Evolutionary conservation across 768 basidiomycete species (phyloP), one percentile per base, ranked within the genome.

Genomic region (Omphalotus guepiniiformis): DNA sequence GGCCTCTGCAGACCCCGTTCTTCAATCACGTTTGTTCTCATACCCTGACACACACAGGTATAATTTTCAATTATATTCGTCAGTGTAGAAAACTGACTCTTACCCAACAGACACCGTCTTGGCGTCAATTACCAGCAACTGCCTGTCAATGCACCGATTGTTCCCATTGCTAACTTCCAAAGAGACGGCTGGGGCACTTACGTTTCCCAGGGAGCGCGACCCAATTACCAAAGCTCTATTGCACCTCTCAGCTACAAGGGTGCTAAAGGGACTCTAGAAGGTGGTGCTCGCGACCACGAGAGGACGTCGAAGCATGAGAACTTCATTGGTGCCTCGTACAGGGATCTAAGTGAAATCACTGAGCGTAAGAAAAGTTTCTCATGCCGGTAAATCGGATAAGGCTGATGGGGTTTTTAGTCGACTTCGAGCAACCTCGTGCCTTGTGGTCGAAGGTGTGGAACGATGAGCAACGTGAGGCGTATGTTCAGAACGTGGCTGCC

Each of bases 1-100:
- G 72, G 79, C 92, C 32, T 85, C 88, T 3, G 80, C 84, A 18
- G 94, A 98, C 67, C 94, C 94, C 19, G 89, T 97, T 56, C 76
- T 97, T 54, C 93, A 97, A 63, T 87, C 88, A 18, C 89, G 94
- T 46, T 79, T 96, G 39, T 97, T 96, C 82, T 90, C 91, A 3
- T 98, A 98, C 74, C 85, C 86, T 3, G 88, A 91, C 61, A 89
- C 88, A 29, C 88, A 90, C 62, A 85, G 44, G 44, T 37, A 46
- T n/a, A n/a, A n/a, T n/a, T n/a, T n/a, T n/a, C n/a, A n/a, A n/a
- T n/a, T n/a, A n/a, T n/a, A n/a, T n/a, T n/a, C n/a, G n/a, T 3
- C 7, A 16, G 8, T 21, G 6, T 37, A 5, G 7, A 29, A 15
- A 22, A 19, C 23, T 37, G 13, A 36, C 27, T 13, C 16, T 35